Base-by-base conservation (phyloP, 1,139 yeast species). In the Debaryomycetaceae sp. region DNA sequence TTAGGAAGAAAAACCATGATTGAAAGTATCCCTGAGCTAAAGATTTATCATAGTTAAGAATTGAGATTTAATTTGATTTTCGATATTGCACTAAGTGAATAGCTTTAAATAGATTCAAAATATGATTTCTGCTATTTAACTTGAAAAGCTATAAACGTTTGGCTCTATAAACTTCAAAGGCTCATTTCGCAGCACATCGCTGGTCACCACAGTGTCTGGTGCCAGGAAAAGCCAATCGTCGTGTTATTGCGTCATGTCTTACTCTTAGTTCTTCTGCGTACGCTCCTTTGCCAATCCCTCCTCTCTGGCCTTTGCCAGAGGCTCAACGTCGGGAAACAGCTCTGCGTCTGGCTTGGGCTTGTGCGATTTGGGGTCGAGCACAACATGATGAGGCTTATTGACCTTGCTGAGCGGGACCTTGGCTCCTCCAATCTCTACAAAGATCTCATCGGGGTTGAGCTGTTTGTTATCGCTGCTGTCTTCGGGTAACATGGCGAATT, bases 311-410 rank as follows among this genome's bases (percentile, higher is more conserved):
- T 60, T 60, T 5, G 69, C 72, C 42, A 58, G 65, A 5, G 63
- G 64, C 45, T 61, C 63, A 43, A 63, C 46, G 40, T 60, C 58
- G 7, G 70, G 69, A 43, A 60, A 58, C 8, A 42, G 42, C 20
- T 45, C 42, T 5, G 64, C 55, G 41, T 60, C 62, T 22, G 63
- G 56, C 17, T 50, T 47, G 2, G 71, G 68, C 45, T 63, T 60
- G 46, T 63, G 62, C 5, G 47, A 42, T 14, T 41, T 40, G 7
- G 74, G 73, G 36, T 65, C 63, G 36, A 71, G 48, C 6, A 73
- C 64, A 23, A 64, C 75, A 29, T 66, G 51, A 53, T 73, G 79
- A 4, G 79, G 79, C 50, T 69, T 72, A 54, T 64, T 69, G 48
- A 74, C 65, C 41, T 49, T 52, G 41, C 54, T 58, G 45, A 68